Evolutionary conservation across 2,329 filamentous ascomycete species (phyloP), one percentile per base, ranked within the genome.

Genomic region (Arthrobotrys sphaeroides): DNA sequence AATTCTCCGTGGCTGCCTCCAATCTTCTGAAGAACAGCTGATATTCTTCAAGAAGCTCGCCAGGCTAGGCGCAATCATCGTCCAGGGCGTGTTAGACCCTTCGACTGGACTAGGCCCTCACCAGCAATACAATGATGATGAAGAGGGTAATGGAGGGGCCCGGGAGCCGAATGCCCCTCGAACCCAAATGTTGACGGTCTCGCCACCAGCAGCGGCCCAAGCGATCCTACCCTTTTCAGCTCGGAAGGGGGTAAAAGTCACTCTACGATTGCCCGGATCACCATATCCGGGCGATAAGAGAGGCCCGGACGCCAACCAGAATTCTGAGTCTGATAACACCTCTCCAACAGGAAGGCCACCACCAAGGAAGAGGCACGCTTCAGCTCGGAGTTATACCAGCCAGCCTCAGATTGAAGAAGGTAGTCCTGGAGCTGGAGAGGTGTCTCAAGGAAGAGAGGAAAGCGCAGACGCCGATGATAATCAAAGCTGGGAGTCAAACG

Each of bases 1-100:
- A 10, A 55, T 73, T 16, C 51, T 73, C 6, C 60, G 69, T 4
- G 69, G 42, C 5, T 73, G 69, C 36, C 38, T 24, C 2, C 36
- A 59, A 28, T 42, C 60, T 1, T 0, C 5, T 6, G 12, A 66
- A 22, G 69, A 60, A 5, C 69, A 66, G 28, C 10, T 36, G 0
- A 9, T 7, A 2, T 73, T 73, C 24, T 60, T 73, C 16, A 31
- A 45, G 26, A 12, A 61, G 0, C 5, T 66, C 0, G 60, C 22
- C 1, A 6, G 7, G 13, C n/a, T 42, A 5, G 66, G 66, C n/a
- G 43, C 43, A 7, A 18, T 62, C 12, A 55, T 62, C 7, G 42
- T 49, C 3, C 43, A 62, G 13, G 45, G 26, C 2, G 3, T 24
- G 2, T 33, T 62, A 12, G 42, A 53, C 26, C 55, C 42, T 18